These are phyloP conservation scores for Cyberlindnera samutprakarnensis DNA, from an alignment of 805 yeast genomes.

Conservation along the genomic window DNA sequence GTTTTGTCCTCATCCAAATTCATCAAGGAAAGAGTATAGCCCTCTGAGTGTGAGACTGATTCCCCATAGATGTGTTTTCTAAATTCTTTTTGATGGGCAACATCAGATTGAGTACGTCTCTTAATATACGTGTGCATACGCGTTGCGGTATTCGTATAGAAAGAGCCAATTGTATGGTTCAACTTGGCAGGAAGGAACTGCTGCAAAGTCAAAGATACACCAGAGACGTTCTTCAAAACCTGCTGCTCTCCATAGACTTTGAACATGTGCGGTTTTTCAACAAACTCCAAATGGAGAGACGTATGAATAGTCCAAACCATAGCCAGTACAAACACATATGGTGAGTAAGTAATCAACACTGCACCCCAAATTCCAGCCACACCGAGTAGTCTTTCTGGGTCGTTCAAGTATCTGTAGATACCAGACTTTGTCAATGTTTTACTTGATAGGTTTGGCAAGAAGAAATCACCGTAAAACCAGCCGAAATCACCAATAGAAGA, in stretches of 20 bases:
- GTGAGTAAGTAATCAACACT: slow-evolving; percentile 51
- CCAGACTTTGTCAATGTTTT: slow-evolving; percentile 65
- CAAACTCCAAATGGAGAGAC: slow-evolving; percentile 59
- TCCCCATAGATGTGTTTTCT: slow-evolving; percentile 6
- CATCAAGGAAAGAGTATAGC: slow-evolving; percentile 23
- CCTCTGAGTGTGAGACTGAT: slow-evolving; percentile 20
- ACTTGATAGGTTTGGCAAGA: slow-evolving; percentile 46
- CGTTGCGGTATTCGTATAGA: slow-evolving; percentile 35
- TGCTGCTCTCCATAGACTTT: slow-evolving; percentile 63
- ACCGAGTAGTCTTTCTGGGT: slow-evolving; percentile 76
- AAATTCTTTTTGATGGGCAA: slow-evolving; percentile 7
- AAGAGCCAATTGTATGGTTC: slow-evolving; percentile 35
- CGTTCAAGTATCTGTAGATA: slow-evolving; percentile 71
- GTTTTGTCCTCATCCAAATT: slow-evolving; percentile 14
- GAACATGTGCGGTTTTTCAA: slow-evolving; percentile 73
- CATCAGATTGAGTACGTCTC: slow-evolving; percentile 20
- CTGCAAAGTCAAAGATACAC: slow-evolving; percentile 28
- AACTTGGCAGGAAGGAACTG: slow-evolving; percentile 28
- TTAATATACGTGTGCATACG: slow-evolving; percentile 24
- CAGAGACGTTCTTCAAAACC: slow-evolving; percentile 46
- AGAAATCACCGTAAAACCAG: slow-evolving; percentile 89
- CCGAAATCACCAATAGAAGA: slow-evolving; percentile 75
- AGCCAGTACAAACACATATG: slow-evolving; percentile 41
- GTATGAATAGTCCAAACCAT: slow-evolving; percentile 61
- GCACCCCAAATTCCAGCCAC: slow-evolving; percentile 75